Evolutionary conservation across 164 flowering plant genomes (phyloP).

Genomic region (Kingdonia uniflora): DNA sequence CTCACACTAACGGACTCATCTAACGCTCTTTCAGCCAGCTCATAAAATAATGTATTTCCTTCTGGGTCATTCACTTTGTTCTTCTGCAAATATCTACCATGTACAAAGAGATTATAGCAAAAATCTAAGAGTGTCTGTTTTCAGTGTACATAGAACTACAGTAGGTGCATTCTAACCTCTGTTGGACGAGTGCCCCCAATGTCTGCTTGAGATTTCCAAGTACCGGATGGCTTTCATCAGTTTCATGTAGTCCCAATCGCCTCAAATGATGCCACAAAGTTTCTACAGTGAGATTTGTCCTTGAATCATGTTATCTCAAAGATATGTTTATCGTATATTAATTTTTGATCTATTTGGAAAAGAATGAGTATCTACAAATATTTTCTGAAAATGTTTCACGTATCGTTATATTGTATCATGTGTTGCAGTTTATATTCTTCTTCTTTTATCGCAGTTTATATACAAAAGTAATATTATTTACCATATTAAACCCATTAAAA

Average conservation of each 20-base stretch:
- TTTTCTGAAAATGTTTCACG: slow-evolving; percentile 32
- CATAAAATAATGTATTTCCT: slow-evolving; percentile 53
- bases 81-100: slow-evolving; percentile 63
- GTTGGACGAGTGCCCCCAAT: slow-evolving; percentile 70
- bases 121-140: background rate
- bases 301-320: background rate
- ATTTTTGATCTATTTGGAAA: too few species aligned
- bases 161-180: slow-evolving; percentile 40
- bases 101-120: background rate
- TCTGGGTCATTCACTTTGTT: slow-evolving; percentile 66
- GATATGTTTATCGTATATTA: too few species aligned
- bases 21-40: slow-evolving; percentile 76
- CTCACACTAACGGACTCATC: slow-evolving; percentile 34
- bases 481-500: background rate
- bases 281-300: slow-evolving; percentile 24
- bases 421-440: too few species aligned
- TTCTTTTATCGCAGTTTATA: too few species aligned
- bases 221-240: slow-evolving; percentile 57
- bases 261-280: slow-evolving; percentile 70
- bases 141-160: background rate
- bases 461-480: background rate
- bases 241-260: slow-evolving; percentile 63
- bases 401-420: too few species aligned
- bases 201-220: slow-evolving; percentile 68
- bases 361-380: too few species aligned